These are phyloP conservation scores for Jackrogersella multiformis DNA, from an alignment of 495 filamentous ascomycete species.

Conservation along the genomic window DNA sequence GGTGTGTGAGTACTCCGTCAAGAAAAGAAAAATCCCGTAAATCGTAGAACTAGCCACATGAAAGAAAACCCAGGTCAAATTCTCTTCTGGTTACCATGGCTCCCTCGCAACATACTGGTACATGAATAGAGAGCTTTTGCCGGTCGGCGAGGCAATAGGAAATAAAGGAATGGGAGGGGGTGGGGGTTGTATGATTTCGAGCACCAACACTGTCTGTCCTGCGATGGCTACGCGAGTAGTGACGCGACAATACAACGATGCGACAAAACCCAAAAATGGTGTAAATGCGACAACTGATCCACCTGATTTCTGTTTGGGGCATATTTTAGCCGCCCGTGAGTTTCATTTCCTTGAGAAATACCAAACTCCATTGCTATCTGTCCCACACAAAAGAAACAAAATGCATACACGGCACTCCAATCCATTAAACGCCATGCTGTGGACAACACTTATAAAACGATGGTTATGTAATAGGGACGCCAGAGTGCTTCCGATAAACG, in stretches of 20 bases:
- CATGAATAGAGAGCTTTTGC: neutral
- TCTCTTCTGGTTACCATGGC: constrained; percentile 4
- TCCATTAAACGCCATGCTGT: constrained; percentile 45
- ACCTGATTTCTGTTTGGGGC: constrained; percentile 30
- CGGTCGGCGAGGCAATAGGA: neutral
- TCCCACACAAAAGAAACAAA: constrained; percentile 39
- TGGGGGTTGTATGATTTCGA: neutral
- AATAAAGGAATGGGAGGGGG: constrained; percentile 6
- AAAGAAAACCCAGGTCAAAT: constrained; percentile 16
- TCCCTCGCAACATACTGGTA: constrained; percentile 11
- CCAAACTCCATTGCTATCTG: constrained; percentile 41
- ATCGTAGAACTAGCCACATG: constrained; percentile 16
- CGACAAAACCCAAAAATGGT: constrained; percentile 16
- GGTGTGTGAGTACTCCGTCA: neutral
- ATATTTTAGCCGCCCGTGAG: constrained; percentile 17
- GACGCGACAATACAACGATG: constrained; percentile 9
- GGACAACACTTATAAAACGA: constrained; percentile 34
- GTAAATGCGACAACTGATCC: constrained; percentile 40
- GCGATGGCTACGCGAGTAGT: neutral
- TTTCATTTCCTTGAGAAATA: constrained; percentile 18
- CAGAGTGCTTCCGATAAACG: neutral
- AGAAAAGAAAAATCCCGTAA: constrained; percentile 3
- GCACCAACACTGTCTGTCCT: neutral
- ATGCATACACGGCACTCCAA: constrained; percentile 34
- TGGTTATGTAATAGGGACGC: constrained; percentile 12